These are phyloP conservation scores for Penicillium silybi DNA, from an alignment of 495 filamentous ascomycete species.

Conservation along the genomic window DNA sequence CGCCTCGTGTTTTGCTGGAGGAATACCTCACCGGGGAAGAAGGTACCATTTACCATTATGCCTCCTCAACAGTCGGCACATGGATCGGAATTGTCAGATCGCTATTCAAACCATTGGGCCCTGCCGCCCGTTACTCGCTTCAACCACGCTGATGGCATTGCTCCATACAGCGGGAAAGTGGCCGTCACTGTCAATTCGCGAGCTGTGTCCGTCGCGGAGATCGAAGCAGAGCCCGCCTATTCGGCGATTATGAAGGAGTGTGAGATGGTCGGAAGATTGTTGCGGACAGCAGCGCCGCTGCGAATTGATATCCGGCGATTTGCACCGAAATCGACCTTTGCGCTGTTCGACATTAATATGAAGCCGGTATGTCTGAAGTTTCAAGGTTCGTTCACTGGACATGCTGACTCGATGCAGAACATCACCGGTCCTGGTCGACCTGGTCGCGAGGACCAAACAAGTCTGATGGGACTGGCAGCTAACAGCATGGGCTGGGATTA, in stretches of 20 bases:
- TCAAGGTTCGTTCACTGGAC: background rate
- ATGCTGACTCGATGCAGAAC: constrained; percentile 12
- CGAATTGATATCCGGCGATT: constrained; percentile 38
- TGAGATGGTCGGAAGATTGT: constrained; percentile 22
- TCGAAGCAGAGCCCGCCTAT: constrained; percentile 15
- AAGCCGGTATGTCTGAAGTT: constrained; percentile 28
- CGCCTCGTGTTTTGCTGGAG: constrained; percentile 25
- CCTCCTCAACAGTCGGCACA: constrained; percentile 17
- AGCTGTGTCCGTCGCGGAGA: constrained; percentile 11
- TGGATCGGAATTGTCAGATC: background rate
- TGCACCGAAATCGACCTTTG: constrained; percentile 18
- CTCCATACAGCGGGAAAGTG: constrained; percentile 32
- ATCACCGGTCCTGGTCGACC: constrained; percentile 26
- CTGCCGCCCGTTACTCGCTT: constrained; percentile 31
- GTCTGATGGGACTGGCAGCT: constrained; percentile 21
- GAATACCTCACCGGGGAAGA: constrained; percentile 37
- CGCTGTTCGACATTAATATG: constrained; percentile 39
- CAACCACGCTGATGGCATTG: constrained; percentile 32
- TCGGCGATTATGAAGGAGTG: constrained; percentile 22
- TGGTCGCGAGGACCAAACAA: constrained; percentile 25
- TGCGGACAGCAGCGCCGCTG: constrained; percentile 26
- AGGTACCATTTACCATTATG: constrained; percentile 37
- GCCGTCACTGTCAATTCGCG: constrained; percentile 30
- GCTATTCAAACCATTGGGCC: constrained; percentile 23
- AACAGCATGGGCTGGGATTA: constrained; percentile 19